Evolutionary conservation across 208 protist genomes (phyloP), one percentile per base, ranked within the genome.

Genomic region (Crithidia bombi): DNA sequence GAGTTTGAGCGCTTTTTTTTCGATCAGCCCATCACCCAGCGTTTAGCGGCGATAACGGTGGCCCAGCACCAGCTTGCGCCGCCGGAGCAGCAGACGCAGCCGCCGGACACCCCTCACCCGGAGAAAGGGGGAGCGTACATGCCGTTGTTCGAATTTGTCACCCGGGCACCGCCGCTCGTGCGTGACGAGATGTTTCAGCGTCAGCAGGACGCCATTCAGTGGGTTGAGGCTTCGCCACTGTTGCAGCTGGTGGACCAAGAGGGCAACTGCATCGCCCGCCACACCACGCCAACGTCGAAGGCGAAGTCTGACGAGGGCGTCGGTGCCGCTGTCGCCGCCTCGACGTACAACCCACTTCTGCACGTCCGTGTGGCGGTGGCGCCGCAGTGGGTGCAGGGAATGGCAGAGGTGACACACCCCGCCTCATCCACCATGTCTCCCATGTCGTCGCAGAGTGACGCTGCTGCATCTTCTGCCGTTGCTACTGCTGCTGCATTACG

Each of bases 141-240:
- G 61, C 61, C 74, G 17, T 51, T 93, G 41, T 78, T 78, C n/a
- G 56, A 36, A 10, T 93, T 93, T 85, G 65, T 90, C 23, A 59
- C 79, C n/a, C 28, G 67, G 21, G 59, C 89, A 26, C 81, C 87
- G 19, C 47, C 70, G n/a, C 54, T 78, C 26, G 81, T 76, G 21
- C 69, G 82, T 7, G 85, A 93, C 59, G 71, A 73, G 25, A 84
- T 93, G 5, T 83, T 86, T 55, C 55, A 46, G 3, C 30, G 65
- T 5, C 59, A 67, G 12, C 56, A 69, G 19, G 66, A 78, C 39
- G 79, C 72, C 21, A 58, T 80, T 21, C 32, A 73, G 23, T 88
- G 75, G 74, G 69, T 91, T 4, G 32, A 61, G 5, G 36, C 49
- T 33, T 78, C 73, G 1, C 30, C 50, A 44, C 64, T 91, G 47